A percentile compares a stretch with the other conserved stretches of the same genome.
Evolutionary conservation across 768 basidiomycete species (phyloP).

Genomic region (Rhodotorula kratochvilovae): DNA sequence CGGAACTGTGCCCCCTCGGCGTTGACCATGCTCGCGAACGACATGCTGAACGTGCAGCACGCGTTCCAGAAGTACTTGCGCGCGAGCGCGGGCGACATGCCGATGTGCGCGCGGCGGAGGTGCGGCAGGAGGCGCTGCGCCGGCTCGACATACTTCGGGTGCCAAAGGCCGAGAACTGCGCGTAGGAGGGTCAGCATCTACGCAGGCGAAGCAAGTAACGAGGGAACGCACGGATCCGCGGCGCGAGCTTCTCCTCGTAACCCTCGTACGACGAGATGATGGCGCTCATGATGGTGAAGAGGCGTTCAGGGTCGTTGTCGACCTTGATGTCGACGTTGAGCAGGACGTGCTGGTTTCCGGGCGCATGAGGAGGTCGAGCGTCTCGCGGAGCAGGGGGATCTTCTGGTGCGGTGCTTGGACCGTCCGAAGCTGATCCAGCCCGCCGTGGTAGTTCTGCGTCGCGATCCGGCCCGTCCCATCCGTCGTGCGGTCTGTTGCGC

Average conservation of each 20-base stretch:
- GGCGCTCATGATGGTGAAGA: constrained; percentile 73
- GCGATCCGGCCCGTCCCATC: constrained; percentile 64
- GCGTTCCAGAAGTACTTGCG: constrained; percentile 83
- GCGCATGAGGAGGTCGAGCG: constrained; percentile 71
- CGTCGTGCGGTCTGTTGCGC: constrained; percentile 73
- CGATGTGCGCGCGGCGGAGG: constrained; percentile 80
- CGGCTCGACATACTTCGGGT: constrained; percentile 76
- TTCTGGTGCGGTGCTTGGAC: constrained; percentile 34
- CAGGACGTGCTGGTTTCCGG: constrained; percentile 52
- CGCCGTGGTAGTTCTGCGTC: constrained; percentile 70
- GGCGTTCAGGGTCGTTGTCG: constrained; percentile 79
- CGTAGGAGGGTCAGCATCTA: constrained; percentile 56
- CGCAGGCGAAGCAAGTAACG: constrained; percentile 54
- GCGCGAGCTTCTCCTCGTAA: constrained; percentile 73
- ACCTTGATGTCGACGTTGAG: constrained; percentile 80
- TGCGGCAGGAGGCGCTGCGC: constrained; percentile 75
- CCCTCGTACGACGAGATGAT: constrained; percentile 60
- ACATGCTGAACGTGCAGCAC: constrained; percentile 80
- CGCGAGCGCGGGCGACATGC: constrained; percentile 64
- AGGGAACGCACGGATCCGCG: constrained; percentile 70
- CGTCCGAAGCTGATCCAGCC: constrained; percentile 74
- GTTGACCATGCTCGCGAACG: constrained; percentile 66
- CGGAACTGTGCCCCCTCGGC: constrained; percentile 68
- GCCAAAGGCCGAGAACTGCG: constrained; percentile 77
- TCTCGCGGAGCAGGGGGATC: constrained; percentile 86